Evolutionary conservation across 345 rosid genomes (phyloP).

Genomic region (Noccaea bulbosa): DNA sequence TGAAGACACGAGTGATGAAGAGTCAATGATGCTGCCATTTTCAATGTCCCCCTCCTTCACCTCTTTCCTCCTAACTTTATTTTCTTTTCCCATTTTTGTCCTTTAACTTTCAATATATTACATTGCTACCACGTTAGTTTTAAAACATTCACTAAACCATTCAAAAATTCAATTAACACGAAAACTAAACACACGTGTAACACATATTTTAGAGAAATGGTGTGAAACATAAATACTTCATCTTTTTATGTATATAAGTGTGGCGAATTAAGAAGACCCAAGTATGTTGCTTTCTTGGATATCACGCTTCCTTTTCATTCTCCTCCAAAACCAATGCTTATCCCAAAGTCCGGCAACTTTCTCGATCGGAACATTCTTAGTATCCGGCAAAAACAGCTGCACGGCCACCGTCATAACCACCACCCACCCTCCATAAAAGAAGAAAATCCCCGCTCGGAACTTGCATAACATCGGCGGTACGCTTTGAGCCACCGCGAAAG

Average conservation of each 20-base stretch:
- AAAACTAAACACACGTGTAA: neutral
- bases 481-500: conserved; percentile 61
- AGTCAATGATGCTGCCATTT: conserved; percentile 38
- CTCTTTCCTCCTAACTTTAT: conserved; percentile 5
- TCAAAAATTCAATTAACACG: neutral
- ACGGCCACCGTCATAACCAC: conserved; percentile 59
- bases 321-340: conserved; percentile 69
- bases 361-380: conserved; percentile 65
- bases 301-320: conserved; percentile 32
- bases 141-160: neutral
- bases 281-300: conserved; percentile 26
- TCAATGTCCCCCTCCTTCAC: neutral
- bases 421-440: conserved; percentile 69
- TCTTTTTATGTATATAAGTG: neutral
- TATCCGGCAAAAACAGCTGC: conserved; percentile 60
- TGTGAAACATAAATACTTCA: too few species aligned
- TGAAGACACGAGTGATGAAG: conserved; percentile 37
- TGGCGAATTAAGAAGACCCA: neutral
- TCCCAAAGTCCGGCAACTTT: conserved; percentile 63
- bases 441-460: conserved; percentile 59
- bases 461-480: conserved; percentile 60
- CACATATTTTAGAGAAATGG: too few species aligned
- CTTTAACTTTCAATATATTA: neutral
- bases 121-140: neutral
- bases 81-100: conserved; percentile 1